Evolutionary conservation across 352 stramenopile genomes (phyloP), one percentile per base, ranked within the genome.

Genomic region (Pythium brachiatum): DNA sequence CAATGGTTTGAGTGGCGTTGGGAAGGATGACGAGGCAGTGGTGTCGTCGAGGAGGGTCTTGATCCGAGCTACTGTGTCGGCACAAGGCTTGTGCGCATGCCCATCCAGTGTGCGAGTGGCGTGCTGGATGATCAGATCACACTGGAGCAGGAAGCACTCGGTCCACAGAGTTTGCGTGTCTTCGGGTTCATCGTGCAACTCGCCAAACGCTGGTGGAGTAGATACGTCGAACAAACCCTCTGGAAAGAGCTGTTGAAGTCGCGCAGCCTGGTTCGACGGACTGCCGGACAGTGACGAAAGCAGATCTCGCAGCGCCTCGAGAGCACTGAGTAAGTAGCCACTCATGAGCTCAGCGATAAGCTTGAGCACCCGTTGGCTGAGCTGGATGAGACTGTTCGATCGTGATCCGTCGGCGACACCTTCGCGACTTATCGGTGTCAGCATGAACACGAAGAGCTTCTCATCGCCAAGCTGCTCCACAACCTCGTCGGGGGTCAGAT

Each of bases 321-420:
- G 57, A 36, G 69, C 79, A 41, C 78, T 83, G 39, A 90, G 66
- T 20, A 89, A 70, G 39, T 78, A 89, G 20, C 64, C 62, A 31
- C 62, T 78, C 53, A 83, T 70, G 18, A 77, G 41, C 27, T 90
- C 79, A 1, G 85, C 70, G 21, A 79, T 53, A 34, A 91, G 68
- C 32, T 84, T 78, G 31, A 91, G 53, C 27, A 89, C 51, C 7
- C 53, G 55, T 29, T 70, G 74, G 46, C 60, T 63, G 12, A 68
- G 20, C 53, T 57, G 4, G 34, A 76, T 38, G 29, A 74, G 23
- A 18, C 12, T 23, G 13, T 32, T 21, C 13, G 23, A 12, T 57
- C 5, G 21, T 15, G 34, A 18, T 47, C 32, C 50, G 25, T 31
- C 31, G 6, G 31, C 16, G 31, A 31, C 13, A 20, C n/a, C 27